These are phyloP conservation scores for Boechera divaricarpa DNA, from an alignment of 345 rosid species.

Conservation along the genomic window DNA sequence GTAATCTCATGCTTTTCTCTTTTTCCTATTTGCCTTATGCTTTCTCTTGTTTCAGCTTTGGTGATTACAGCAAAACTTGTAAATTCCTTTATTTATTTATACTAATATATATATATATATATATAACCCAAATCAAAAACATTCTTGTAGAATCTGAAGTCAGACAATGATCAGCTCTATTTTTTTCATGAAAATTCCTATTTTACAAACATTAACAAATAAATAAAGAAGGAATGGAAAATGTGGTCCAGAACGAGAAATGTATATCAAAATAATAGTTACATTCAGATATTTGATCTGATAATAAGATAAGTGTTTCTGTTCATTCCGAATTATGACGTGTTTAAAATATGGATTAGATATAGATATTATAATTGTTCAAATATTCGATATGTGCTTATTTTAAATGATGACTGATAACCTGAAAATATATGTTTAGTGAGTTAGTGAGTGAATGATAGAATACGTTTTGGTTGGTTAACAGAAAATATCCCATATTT, in stretches of 20 bases:
- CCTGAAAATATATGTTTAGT: neutral
- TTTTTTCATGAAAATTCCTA: slow-evolving; percentile 6
- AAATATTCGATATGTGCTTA: neutral
- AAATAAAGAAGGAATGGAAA: slow-evolving; percentile 27
- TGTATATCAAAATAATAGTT: slow-evolving; percentile 11
- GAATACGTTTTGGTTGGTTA: neutral
- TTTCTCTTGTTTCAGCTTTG: slow-evolving; percentile 40
- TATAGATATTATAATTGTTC: too few relatives aligned
- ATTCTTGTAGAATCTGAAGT: slow-evolving; percentile 33
- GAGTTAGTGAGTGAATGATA: neutral
- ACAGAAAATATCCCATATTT: neutral
- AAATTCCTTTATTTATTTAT: neutral
- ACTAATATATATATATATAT: too few relatives aligned
- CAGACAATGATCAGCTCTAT: slow-evolving; percentile 31
- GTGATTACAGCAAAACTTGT: slow-evolving; percentile 44
- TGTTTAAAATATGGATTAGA: neutral
- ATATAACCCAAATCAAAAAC: slow-evolving; percentile 1
- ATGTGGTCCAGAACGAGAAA: slow-evolving; percentile 29
- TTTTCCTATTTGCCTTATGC: slow-evolving; percentile 36
- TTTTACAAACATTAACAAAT: slow-evolving; percentile 14
- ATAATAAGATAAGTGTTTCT: neutral
- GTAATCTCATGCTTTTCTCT: slow-evolving; percentile 36
- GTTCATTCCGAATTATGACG: neutral
- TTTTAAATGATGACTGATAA: neutral
- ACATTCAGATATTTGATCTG: neutral